Percentiles rank a stretch among this genome's conserved stretches.
Conservation (phyloP, 1,284 basidiomycete genomes). For the Limonomyces culmigenus region DNA sequence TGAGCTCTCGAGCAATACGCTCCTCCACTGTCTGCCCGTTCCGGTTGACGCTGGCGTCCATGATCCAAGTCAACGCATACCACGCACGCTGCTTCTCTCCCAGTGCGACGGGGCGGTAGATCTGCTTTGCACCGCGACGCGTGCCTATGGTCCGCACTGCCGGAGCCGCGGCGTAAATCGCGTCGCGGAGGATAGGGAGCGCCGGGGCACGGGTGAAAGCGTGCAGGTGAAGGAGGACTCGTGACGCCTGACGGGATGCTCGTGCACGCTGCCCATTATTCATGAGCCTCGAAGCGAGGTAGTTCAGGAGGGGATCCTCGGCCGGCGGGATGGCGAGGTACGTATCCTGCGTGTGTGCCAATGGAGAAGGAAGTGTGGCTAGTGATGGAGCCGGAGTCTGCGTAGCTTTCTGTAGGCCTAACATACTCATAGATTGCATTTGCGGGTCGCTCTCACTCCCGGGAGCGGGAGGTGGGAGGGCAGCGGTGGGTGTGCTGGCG, state of each 20-base stretch:
- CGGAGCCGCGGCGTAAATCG: conserved; percentile 49
- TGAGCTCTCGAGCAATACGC: conserved; percentile 59
- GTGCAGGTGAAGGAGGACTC: conserved; percentile 55
- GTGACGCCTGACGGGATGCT: conserved; percentile 39
- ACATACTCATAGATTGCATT: too few relatives aligned
- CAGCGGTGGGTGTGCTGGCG: too few relatives aligned
- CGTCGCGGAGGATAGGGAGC: conserved; percentile 60
- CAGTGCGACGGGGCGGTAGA: conserved; percentile 51
- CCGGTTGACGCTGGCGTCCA: conserved; percentile 35
- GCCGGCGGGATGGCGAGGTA: conserved; percentile 56
- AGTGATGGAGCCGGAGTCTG: too few relatives aligned
- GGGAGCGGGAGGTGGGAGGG: too few relatives aligned
- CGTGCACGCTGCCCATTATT: conserved; percentile 50
- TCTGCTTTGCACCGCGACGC: conserved; percentile 39
- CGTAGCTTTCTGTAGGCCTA: too few relatives aligned
- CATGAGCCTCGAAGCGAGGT: conserved; percentile 54
- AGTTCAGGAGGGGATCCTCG: conserved; percentile 61
- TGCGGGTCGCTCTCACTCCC: too few relatives aligned
- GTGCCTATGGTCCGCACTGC: conserved; percentile 39
- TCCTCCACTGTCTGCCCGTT: conserved; percentile 39
- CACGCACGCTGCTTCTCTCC: conserved; percentile 64
- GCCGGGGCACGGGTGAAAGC: conserved; percentile 59
- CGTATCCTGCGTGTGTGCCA: too few relatives aligned
- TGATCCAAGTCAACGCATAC: conserved; percentile 48
- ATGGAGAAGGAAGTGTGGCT: too few relatives aligned